These are phyloP conservation scores for Zea mays DNA, from an alignment of 176 grass and related monocot species.

Conservation along the genomic window Zm-B73-REFERENCE-NAM-5.0 NC_050096.1:62371501-62372000, in stretches of 20 bases:
- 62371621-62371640: conserved; percentile 53
- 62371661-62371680: conserved; percentile 54
- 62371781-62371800: conserved; percentile 51
- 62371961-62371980: conserved; percentile 35
- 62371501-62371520: conserved; percentile 22
- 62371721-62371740: conserved; percentile 59
- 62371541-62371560: conserved; percentile 40
- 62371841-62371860: conserved; percentile 6
- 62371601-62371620: conserved; percentile 49
- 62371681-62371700: conserved; percentile 53
- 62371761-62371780: conserved; percentile 52
- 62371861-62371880: conserved; percentile 35
- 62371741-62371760: conserved; percentile 68
- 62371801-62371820: conserved; percentile 30
- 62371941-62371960: conserved; percentile 34
- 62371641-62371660: conserved; percentile 45
- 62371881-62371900: conserved; percentile 36
- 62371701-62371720: conserved; percentile 52
- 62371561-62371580: conserved; percentile 38
- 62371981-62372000: conserved; percentile 40
- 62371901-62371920: conserved; percentile 34
- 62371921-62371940: conserved; percentile 35
- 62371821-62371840: conserved; percentile 43
- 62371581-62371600: conserved; percentile 40
- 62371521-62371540: conserved; percentile 31